Evolutionary conservation across 495 filamentous ascomycete genomes (phyloP).

Genomic region (Lepraria neglecta): DNA sequence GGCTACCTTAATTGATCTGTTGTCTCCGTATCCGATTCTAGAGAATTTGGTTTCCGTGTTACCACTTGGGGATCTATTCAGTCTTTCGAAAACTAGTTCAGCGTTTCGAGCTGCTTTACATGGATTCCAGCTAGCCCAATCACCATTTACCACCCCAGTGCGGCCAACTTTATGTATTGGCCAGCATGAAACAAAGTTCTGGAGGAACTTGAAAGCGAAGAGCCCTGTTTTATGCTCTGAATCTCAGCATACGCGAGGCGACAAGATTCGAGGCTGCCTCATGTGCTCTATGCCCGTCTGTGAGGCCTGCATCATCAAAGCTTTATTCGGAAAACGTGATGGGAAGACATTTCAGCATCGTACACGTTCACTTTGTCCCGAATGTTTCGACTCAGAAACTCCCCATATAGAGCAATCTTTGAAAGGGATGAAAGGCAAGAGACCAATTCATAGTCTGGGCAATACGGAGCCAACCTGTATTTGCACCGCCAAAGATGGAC

Average conservation of each 20-base stretch:
- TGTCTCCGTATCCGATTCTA: conserved; percentile 25
- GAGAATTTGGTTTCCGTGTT: conserved; percentile 22
- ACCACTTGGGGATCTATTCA: conserved; percentile 26
- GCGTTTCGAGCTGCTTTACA: conserved; percentile 26
- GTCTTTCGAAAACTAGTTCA: conserved; percentile 26
- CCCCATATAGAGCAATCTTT: conserved; percentile 20
- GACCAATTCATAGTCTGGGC: conserved; percentile 10
- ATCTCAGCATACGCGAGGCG: conserved; percentile 23
- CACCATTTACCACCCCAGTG: neutral
- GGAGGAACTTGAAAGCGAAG: conserved; percentile 27
- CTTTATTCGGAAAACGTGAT: conserved; percentile 25
- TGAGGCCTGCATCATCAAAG: conserved; percentile 30
- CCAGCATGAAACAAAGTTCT: conserved; percentile 24
- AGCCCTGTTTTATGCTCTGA: conserved; percentile 25
- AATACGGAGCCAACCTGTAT: conserved; percentile 15
- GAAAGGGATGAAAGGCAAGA: neutral
- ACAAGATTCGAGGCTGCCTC: conserved; percentile 23
- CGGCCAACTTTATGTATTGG: conserved; percentile 22
- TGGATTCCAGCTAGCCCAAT: conserved; percentile 20
- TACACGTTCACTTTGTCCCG: conserved; percentile 24
- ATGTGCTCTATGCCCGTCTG: conserved; percentile 31
- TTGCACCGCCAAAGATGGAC: conserved; percentile 30
- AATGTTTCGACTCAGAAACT: conserved; percentile 22
- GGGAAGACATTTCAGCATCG: conserved; percentile 27
- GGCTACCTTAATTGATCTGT: conserved; percentile 25